Evolutionary conservation across 768 basidiomycete species (phyloP), one percentile per base, ranked within the genome.

Genomic region (Gloeostereum incarnatum): DNA sequence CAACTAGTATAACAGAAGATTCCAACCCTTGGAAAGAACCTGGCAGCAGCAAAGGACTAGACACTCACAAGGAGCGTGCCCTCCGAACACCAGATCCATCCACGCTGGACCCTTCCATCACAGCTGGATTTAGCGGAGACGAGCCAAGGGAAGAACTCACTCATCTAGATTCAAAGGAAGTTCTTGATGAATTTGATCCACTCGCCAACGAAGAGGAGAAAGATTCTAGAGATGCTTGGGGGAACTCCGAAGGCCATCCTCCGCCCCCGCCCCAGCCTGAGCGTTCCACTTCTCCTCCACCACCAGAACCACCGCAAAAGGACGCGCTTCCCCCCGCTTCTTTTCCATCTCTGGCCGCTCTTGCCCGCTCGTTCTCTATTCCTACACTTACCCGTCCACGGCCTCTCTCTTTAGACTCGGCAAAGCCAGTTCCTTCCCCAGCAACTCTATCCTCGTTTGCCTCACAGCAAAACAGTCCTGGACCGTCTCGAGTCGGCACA

Each of bases 161-260:
- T 25, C 50, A 47, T 17, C 45, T 41, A 11, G 39, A 45, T n/a
- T 52, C 50, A 4, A 47, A 54, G 35, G 63, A 72, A 30, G 58
- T 80, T 3, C 57, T 85, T 36, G 63, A 58, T 24, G 73, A 82
- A 50, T 85, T 87, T 51, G 82, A 87, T 57, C 82, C 82, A 11
- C 58, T 84, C 17, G 73, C 59, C 1, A 71, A 63, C 45, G 50
- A 60, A 23, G 75, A 79, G 40, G 78, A 81, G 52, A 56, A 68
- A 40, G 72, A 66, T 17, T 79, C 81, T 3, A 66, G 68, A 29
- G 67, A 72, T 10, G 82, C 80, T 31, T 85, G 83, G 83, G 71
- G 68, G 42, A 60, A 56, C 13, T 60, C 77, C 16, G 74, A 81
- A 46, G 65, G 68, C 1, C 80, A 83, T 54, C 78, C 76, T 18